Evolutionary conservation across 768 basidiomycete species (phyloP).

Genomic region (Arthromyces matolae): DNA sequence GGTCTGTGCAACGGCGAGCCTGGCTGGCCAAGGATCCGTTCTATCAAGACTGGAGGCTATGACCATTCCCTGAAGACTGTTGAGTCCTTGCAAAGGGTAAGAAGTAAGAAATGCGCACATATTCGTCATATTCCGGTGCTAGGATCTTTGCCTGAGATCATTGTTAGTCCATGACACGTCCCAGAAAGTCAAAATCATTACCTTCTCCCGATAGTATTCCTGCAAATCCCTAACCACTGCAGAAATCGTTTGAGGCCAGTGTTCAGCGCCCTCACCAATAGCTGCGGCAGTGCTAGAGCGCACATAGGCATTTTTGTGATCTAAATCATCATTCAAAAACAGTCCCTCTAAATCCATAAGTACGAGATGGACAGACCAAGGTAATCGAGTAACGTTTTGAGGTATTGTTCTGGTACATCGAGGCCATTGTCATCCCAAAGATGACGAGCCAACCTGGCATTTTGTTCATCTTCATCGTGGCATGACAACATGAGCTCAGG

Average conservation of each 20-base stretch:
- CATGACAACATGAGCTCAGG: slow-evolving; percentile 83
- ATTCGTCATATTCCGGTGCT: slow-evolving; percentile 91
- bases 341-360: not conserved
- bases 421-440: slow-evolving; percentile 96
- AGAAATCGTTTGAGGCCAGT: slow-evolving; percentile 58
- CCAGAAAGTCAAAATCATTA: slow-evolving; percentile 21
- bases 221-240: slow-evolving; percentile 52
- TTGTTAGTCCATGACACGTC: not conserved
- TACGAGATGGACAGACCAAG: slow-evolving; percentile 56
- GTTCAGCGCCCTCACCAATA: slow-evolving; percentile 72
- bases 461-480: slow-evolving; percentile 86
- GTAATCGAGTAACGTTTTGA: slow-evolving; percentile 55
- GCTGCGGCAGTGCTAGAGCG: slow-evolving; percentile 67
- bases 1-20: too few relatives aligned
- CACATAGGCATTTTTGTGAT: slow-evolving; percentile 78
- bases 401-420: slow-evolving; percentile 70
- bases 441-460: slow-evolving; percentile 71
- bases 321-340: slow-evolving; percentile 42
- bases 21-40: too few relatives aligned
- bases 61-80: too few relatives aligned
- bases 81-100: not conserved
- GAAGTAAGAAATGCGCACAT: slow-evolving; percentile 45
- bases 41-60: too few relatives aligned
- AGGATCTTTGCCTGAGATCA: slow-evolving; percentile 71
- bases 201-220: slow-evolving; percentile 82